phyloP scores from a whole-genome alignment of 2,329 filamentous ascomycete genomes.

The Botrytis porri region DNA sequence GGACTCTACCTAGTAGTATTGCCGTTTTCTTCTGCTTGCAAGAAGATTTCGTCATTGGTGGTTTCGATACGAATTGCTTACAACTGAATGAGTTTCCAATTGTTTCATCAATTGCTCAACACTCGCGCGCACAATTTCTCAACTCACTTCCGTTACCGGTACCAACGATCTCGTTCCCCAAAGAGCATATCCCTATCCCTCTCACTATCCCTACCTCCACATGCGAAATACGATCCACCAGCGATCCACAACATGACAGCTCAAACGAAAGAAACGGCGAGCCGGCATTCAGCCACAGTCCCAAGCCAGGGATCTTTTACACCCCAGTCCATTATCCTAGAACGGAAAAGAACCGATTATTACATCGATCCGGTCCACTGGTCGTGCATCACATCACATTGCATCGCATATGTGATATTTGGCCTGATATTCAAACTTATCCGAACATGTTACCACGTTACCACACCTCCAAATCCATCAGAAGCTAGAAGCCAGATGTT shows the following conservation, averaged over 20 bases:
- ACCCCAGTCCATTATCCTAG: neutral
- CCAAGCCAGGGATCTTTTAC: neutral
- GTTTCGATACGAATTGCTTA: neutral
- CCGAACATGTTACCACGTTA: neutral
- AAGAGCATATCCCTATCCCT: neutral
- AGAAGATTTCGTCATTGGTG: neutral
- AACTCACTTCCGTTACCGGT: neutral
- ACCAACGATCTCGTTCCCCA: neutral
- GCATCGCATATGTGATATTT: neutral
- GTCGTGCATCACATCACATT: neutral
- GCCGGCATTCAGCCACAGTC: conserved; percentile 2
- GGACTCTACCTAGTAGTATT: neutral
- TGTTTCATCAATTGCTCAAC: neutral
- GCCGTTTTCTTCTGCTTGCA: neutral
- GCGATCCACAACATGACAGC: neutral
- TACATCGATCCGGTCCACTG: neutral
- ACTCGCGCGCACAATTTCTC: neutral
- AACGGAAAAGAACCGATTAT: neutral
- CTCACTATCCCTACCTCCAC: neutral
- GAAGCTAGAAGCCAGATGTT: neutral
- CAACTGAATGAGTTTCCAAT: neutral
- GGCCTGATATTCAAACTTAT: neutral
- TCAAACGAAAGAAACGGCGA: neutral
- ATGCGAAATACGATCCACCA: neutral
- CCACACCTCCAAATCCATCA: neutral